Base-by-base conservation (phyloP, 371 early-diverging fungal species). In the Mortierella sp. region DNA sequence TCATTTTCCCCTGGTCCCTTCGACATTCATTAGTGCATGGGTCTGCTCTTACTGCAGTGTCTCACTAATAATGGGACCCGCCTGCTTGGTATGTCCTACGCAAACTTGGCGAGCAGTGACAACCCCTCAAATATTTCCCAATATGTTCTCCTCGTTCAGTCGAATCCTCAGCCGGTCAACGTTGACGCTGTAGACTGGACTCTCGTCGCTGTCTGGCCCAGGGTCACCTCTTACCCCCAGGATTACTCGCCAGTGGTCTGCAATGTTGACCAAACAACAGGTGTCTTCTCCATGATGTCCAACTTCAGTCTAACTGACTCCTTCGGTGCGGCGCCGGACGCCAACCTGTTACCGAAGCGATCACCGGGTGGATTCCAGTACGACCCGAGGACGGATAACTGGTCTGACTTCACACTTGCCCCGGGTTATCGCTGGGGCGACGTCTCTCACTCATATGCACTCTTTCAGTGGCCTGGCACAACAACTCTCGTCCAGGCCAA, bases 231-330 rank as follows among this genome's bases (percentile, higher is more conserved):
- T 15, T 50, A 50, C 51, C 68, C 61, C 1, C 61, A 60, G 27
- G 61, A 60, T 26, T 44, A 39, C 39, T 60, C 68, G 0, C 68
- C 68, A 8, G 30, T 60, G 31, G 50, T 50, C 50, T 68, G 68
- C 46, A 44, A 60, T 41, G 51, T 60, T 19, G 56, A 68, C 15
- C 56, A 47, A 17, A n/a, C 17, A 2, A 68, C 68, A 0, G 61
- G 61, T 2, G 51, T 68, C 34, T 68, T 68, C 43, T 41, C 51
- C 37, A 48, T 56, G 61, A 68, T 68, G 68, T 60, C 68, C 28
- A 24, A 37, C 56, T 68, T 60, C 43, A 56, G 31, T 12, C 32
- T 55, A 24, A 60, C 67, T 8, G 60, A 60, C 3, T 44, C 61
- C 15, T 24, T 17, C n/a, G 4, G 15, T 19, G 14, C 42, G 24